Conservation (phyloP, 75 land plant species). For the Cryptomeria japonica region DNA sequence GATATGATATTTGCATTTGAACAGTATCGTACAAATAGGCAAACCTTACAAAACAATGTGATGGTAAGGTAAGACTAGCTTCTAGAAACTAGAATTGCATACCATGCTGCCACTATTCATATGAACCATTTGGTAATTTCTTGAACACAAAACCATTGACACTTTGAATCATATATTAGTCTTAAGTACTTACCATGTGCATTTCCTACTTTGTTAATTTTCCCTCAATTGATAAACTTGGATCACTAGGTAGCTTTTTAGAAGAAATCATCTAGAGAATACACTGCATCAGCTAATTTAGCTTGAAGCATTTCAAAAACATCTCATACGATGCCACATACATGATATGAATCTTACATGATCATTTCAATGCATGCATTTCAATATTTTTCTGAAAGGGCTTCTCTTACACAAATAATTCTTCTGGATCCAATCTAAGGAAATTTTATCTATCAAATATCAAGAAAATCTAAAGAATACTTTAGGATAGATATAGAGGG, state of each 20-base stretch:
- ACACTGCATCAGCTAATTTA: slow-evolving; percentile 33
- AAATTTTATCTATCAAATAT: too few species aligned
- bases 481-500: too few species aligned
- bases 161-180: neutral
- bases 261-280: neutral
- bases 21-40: neutral
- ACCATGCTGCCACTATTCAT: neutral
- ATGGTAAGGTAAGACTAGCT: neutral
- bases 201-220: neutral
- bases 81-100: neutral
- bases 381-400: too few species aligned
- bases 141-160: too few species aligned
- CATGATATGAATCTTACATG: too few species aligned
- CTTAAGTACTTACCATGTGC: neutral
- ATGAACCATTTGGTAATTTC: neutral
- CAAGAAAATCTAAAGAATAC: too few species aligned
- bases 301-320: slow-evolving; percentile 75
- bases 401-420: too few species aligned
- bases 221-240: neutral
- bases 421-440: too few species aligned
- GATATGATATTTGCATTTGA: neutral
- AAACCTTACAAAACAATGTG: neutral
- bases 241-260: neutral
- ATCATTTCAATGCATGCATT: too few species aligned
- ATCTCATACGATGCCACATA: too few species aligned